These are phyloP conservation scores for Hypoxylon lenormandii DNA, from an alignment of 495 filamentous ascomycete genomes.

Conservation along the genomic window DNA sequence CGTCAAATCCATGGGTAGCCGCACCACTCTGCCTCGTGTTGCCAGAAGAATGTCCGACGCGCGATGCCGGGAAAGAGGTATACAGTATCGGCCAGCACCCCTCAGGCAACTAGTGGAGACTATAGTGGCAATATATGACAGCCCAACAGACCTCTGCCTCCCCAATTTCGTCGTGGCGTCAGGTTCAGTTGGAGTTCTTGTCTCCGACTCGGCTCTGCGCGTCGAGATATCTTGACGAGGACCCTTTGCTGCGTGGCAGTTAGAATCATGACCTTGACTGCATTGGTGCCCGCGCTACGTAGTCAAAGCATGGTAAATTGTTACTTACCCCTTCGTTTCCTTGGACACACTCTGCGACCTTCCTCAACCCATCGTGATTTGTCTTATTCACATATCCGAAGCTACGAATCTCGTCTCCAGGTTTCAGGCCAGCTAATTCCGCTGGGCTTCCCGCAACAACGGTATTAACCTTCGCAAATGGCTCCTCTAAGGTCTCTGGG, in stretches of 20 bases:
- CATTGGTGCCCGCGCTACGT: background rate
- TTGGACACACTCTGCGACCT: conserved; percentile 84
- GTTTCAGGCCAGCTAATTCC: conserved; percentile 80
- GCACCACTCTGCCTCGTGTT: conserved; percentile 2
- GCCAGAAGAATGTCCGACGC: background rate
- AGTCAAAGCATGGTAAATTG: background rate
- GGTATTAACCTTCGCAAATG: conserved; percentile 91
- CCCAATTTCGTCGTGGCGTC: conserved; percentile 82
- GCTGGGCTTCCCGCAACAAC: conserved; percentile 85
- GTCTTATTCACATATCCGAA: conserved; percentile 84
- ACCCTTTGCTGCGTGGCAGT: conserved; percentile 68
- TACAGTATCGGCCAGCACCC: background rate
- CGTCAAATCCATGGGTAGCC: background rate
- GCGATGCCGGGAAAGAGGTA: background rate
- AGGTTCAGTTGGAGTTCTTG: conserved; percentile 76
- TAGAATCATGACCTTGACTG: conserved; percentile 3
- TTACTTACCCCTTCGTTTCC: conserved; percentile 87
- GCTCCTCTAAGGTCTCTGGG: conserved; percentile 66
- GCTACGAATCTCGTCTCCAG: conserved; percentile 82
- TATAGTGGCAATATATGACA: conserved; percentile 86
- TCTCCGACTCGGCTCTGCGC: conserved; percentile 54
- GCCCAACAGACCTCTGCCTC: conserved; percentile 85
- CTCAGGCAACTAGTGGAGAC: background rate
- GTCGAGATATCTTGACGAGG: conserved; percentile 75
- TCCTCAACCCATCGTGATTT: conserved; percentile 86